Conservation (phyloP, 805 yeast species). For the Scheffersomyces ergatensis region DNA sequence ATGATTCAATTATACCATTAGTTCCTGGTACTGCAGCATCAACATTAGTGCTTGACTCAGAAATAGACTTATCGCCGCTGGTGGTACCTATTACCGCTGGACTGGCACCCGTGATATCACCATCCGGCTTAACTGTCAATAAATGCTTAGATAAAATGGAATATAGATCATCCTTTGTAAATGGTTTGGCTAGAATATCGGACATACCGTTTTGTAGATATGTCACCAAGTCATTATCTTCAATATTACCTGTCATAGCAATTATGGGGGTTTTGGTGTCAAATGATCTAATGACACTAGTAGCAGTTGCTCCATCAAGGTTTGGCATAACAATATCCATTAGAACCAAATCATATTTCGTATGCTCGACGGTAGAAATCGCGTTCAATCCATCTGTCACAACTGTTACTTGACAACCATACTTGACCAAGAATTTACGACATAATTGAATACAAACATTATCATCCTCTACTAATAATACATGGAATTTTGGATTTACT, state of each 20-base stretch:
- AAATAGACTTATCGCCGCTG: not conserved
- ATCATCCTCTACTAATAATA: slow-evolving; percentile 76
- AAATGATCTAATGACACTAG: slow-evolving; percentile 81
- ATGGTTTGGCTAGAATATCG: slow-evolving; percentile 91
- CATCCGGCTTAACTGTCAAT: slow-evolving; percentile 34
- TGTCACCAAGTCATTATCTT: slow-evolving; percentile 75
- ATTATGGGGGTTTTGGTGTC: slow-evolving; percentile 86
- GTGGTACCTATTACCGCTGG: slow-evolving; percentile 1
- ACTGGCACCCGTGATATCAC: no score
- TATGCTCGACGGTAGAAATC: slow-evolving; percentile 68
- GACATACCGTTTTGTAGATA: slow-evolving; percentile 88
- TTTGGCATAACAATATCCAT: slow-evolving; percentile 93
- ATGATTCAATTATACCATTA: slow-evolving; percentile 9
- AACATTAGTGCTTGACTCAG: not conserved
- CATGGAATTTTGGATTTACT: slow-evolving; percentile 57
- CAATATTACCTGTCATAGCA: slow-evolving; percentile 91
- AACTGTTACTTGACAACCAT: slow-evolving; percentile 90
- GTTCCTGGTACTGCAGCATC: no score
- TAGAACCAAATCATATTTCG: slow-evolving; percentile 70
- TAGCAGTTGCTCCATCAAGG: slow-evolving; percentile 85
- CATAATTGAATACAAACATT: slow-evolving; percentile 80
- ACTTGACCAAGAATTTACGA: slow-evolving; percentile 75
- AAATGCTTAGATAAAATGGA: slow-evolving; percentile 75
- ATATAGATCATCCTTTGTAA: slow-evolving; percentile 81
- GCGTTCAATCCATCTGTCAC: slow-evolving; percentile 93